Conservation (phyloP, 2,329 filamentous ascomycete genomes). For the Talaromyces islandicus region DNA sequence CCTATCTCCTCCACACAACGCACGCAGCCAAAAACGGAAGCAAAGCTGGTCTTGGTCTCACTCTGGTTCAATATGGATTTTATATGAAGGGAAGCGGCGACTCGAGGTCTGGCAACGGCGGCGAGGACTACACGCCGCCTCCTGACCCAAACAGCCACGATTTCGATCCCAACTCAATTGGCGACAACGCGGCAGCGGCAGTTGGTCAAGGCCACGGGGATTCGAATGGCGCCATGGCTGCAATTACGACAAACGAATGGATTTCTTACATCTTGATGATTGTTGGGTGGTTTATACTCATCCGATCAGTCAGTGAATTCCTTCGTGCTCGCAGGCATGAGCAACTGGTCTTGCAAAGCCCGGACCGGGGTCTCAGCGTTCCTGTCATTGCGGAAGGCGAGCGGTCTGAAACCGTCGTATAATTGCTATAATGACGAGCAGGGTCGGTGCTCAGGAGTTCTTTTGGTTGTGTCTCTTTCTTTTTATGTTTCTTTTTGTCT, state of each 20-base stretch:
- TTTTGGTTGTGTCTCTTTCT: neutral
- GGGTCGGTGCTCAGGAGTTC: slow-evolving; percentile 8
- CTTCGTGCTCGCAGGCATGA: slow-evolving; percentile 83
- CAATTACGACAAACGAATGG: slow-evolving; percentile 75
- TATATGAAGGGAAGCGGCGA: slow-evolving; percentile 69
- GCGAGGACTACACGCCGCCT: slow-evolving; percentile 53
- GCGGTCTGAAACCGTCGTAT: slow-evolving; percentile 69
- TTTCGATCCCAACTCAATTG: slow-evolving; percentile 70
- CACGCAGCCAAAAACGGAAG: slow-evolving; percentile 98
- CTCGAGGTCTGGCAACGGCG: slow-evolving; percentile 31
- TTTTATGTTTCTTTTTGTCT: neutral
- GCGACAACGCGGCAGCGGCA: slow-evolving; percentile 31
- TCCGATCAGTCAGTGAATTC: slow-evolving; percentile 88
- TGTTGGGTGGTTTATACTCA: slow-evolving; percentile 95
- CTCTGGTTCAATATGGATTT: slow-evolving; percentile 93
- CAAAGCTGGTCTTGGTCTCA: slow-evolving; percentile 87
- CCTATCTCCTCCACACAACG: slow-evolving; percentile 94
- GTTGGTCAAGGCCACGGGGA: slow-evolving; percentile 17
- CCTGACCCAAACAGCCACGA: slow-evolving; percentile 84
- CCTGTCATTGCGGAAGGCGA: slow-evolving; percentile 86
- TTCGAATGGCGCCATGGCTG: slow-evolving; percentile 40
- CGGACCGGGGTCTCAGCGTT: slow-evolving; percentile 76
- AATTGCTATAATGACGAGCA: slow-evolving; percentile 18
- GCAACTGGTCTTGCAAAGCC: slow-evolving; percentile 85
- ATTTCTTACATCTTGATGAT: slow-evolving; percentile 92